phyloP scores from a whole-genome alignment of 2,329 filamentous ascomycete genomes.

The Sclerotiophoma versabilis region DNA sequence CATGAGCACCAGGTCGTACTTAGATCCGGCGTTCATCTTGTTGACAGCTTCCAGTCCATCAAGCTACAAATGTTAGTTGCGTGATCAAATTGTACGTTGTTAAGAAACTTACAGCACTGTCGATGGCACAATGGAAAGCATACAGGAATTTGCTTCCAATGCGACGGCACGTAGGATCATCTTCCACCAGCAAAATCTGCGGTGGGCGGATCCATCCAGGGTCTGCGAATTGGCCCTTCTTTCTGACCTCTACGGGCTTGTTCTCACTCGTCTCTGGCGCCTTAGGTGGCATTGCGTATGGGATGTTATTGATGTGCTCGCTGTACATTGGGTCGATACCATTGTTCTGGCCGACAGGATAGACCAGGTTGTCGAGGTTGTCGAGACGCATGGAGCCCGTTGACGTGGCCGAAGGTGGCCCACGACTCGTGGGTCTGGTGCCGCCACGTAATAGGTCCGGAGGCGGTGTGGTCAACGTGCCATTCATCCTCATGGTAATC shows the following conservation, averaged over 20 bases:
- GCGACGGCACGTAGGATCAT: conserved; percentile 70
- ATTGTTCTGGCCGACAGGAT: conserved; percentile 87
- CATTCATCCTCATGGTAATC: conserved; percentile 61
- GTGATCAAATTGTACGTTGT: too few species aligned
- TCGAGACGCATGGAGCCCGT: conserved; percentile 61
- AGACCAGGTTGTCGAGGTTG: conserved; percentile 77
- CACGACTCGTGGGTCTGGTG: conserved; percentile 54
- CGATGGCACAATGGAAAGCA: conserved; percentile 69
- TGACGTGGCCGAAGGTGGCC: conserved; percentile 57
- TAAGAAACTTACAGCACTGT: conserved; percentile 63
- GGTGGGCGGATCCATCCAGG: conserved; percentile 73
- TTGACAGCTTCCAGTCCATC: conserved; percentile 92
- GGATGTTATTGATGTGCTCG: conserved; percentile 93
- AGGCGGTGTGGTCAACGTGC: conserved; percentile 64
- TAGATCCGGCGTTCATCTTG: conserved; percentile 73
- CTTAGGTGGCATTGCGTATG: conserved; percentile 79
- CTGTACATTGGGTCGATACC: conserved; percentile 95
- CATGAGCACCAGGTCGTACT: conserved; percentile 67
- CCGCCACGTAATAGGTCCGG: conserved; percentile 61
- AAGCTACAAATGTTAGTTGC: conserved; percentile 58
- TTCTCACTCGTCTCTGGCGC: conserved; percentile 59
- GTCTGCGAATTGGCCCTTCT: conserved; percentile 67
- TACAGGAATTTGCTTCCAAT: conserved; percentile 72
- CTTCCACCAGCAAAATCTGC: conserved; percentile 89
- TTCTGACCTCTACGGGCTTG: conserved; percentile 60